Evolutionary conservation across 805 yeast genomes (phyloP).

Genomic region (Candida taoyuanica): DNA sequence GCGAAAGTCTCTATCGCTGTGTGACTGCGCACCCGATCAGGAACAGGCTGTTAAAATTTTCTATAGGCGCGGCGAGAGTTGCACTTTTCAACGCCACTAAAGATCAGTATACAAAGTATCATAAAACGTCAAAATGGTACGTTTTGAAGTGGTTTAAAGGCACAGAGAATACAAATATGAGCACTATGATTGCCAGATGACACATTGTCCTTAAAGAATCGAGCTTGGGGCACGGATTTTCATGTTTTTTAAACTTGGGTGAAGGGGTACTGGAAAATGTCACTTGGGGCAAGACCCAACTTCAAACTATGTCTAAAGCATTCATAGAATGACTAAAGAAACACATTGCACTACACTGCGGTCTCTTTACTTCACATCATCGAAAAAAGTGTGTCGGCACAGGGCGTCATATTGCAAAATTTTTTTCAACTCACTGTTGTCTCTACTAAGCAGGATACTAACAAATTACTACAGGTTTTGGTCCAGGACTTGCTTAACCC

Average conservation of each 20-base stretch:
- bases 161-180: conserved; percentile 1
- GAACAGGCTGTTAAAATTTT: conserved; percentile 7
- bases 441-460: conserved; percentile 15
- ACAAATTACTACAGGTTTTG: conserved; percentile 62
- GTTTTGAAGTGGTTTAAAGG: conserved; percentile 1
- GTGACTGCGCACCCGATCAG: conserved; percentile 10
- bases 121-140: conserved; percentile 17
- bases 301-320: conserved; percentile 5
- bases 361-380: too few species aligned
- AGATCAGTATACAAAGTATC: neutral
- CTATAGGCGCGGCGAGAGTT: conserved; percentile 5
- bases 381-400: conserved; percentile 8
- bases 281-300: neutral
- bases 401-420: conserved; percentile 15
- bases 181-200: neutral
- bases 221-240: neutral
- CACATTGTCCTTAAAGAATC: neutral
- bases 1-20: too few species aligned
- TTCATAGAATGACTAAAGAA: conserved; percentile 9
- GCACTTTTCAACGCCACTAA: conserved; percentile 16
- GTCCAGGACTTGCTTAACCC: conserved; percentile 99
- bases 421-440: neutral
- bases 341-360: conserved; percentile 1
- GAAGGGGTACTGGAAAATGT: neutral
- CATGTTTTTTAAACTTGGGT: neutral